phyloP scores from a whole-genome alignment of 768 basidiomycete genomes.

The Rhizopogon roseolus region DNA sequence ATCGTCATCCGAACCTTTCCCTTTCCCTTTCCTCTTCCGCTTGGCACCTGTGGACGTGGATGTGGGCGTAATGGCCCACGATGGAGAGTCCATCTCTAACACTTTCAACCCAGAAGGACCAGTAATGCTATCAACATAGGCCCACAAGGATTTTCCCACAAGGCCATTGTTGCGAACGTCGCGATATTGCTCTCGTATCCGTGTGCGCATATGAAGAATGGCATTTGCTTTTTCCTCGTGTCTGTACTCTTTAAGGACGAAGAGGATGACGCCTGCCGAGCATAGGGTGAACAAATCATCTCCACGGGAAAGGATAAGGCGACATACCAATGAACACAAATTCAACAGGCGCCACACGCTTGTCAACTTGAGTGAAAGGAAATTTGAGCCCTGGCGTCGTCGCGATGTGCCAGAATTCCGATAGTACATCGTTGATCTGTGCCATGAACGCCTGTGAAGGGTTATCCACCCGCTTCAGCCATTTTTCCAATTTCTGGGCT shows the following conservation, averaged over 20 bases:
- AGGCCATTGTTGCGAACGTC: constrained; percentile 63
- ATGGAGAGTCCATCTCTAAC: constrained; percentile 15
- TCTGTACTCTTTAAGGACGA: constrained; percentile 38
- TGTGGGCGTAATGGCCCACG: constrained; percentile 1
- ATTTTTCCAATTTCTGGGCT: constrained; percentile 50
- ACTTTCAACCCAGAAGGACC: constrained; percentile 27
- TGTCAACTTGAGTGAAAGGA: constrained; percentile 49
- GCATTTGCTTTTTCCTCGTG: constrained; percentile 47
- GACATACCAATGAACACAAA: constrained; percentile 76
- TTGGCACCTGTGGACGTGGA: constrained; percentile 5
- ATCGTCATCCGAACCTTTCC: constrained; percentile 22
- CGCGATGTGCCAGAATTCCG: constrained; percentile 52
- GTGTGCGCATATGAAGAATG: constrained; percentile 51
- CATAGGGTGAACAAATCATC: neutral
- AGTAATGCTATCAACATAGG: constrained; percentile 39
- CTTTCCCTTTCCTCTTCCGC: constrained; percentile 23
- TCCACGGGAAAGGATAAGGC: neutral
- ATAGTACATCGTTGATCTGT: constrained; percentile 49
- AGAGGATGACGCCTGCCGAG: constrained; percentile 64
- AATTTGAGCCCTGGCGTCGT: constrained; percentile 30
- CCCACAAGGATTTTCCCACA: constrained; percentile 57
- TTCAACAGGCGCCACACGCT: constrained; percentile 67
- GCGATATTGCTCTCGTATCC: constrained; percentile 49
- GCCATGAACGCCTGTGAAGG: constrained; percentile 48
- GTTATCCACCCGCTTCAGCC: constrained; percentile 26